Evolutionary conservation across 2,329 filamentous ascomycete species (phyloP).

Genomic region (Fusarium keratoplasticum): DNA sequence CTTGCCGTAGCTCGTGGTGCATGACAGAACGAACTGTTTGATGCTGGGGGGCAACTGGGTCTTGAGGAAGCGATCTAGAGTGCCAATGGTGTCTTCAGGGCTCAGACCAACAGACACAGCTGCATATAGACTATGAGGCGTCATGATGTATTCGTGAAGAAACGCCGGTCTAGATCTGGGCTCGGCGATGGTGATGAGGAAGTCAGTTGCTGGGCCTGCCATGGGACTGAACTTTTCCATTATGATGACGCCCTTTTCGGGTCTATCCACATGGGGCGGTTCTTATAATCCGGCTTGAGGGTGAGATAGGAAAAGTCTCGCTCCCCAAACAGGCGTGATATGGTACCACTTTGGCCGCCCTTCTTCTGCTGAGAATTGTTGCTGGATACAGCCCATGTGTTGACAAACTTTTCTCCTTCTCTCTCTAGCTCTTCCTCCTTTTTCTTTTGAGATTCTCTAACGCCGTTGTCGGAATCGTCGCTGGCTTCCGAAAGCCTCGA

Average conservation of each 20-base stretch:
- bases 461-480: conserved; percentile 3
- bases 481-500: not conserved
- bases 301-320: conserved; percentile 79
- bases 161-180: conserved; percentile 85
- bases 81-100: conserved; percentile 70
- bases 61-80: conserved; percentile 85
- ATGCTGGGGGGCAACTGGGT: conserved; percentile 80
- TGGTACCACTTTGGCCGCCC: not conserved
- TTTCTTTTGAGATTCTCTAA: not conserved
- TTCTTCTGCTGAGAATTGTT: not conserved
- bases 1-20: conserved; percentile 87
- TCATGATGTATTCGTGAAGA: conserved; percentile 89
- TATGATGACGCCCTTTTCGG: conserved; percentile 82
- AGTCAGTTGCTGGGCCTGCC: conserved; percentile 84
- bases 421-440: conserved; percentile 1
- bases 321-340: conserved; percentile 46
- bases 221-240: conserved; percentile 89
- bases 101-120: conserved; percentile 88
- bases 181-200: conserved; percentile 91
- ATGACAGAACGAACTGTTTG: conserved; percentile 75
- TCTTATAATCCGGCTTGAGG: conserved; percentile 86
- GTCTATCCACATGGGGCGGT: conserved; percentile 90
- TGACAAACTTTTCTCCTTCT: conserved; percentile 10
- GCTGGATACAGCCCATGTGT: conserved; percentile 9
- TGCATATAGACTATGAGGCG: conserved; percentile 87